Percentiles rank a stretch among this genome's conserved stretches.
These are phyloP conservation scores for Amylocarpus encephaloides DNA, from an alignment of 2,329 filamentous ascomycete genomes.

Conservation along the genomic window DNA sequence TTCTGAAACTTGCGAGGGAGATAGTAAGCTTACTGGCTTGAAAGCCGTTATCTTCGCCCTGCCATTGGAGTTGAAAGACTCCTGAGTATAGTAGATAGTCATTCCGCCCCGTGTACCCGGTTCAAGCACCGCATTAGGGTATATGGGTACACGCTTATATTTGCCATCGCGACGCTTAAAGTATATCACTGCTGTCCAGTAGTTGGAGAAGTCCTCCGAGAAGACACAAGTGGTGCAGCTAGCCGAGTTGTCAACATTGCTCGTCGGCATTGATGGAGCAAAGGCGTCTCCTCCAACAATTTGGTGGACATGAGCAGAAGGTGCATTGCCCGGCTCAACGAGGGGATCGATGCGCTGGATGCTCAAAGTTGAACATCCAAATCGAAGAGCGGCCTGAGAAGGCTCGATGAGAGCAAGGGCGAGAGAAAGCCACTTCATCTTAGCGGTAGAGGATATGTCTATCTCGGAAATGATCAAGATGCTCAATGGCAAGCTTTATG, in stretches of 20 bases:
- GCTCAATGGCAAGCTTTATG: no score
- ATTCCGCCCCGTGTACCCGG: slow-evolving; percentile 29
- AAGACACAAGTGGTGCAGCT: slow-evolving; percentile 32
- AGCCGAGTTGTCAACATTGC: slow-evolving; percentile 24
- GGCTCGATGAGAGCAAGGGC: slow-evolving; percentile 1
- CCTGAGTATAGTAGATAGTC: slow-evolving; percentile 33
- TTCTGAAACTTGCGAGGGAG: background rate
- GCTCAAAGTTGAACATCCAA: slow-evolving; percentile 12
- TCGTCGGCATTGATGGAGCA: slow-evolving; percentile 34
- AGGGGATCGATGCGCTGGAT: slow-evolving; percentile 15
- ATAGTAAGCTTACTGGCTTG: background rate
- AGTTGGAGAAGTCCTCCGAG: slow-evolving; percentile 32
- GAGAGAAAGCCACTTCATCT: slow-evolving; percentile 8
- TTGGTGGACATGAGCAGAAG: slow-evolving; percentile 13
- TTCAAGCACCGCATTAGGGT: slow-evolving; percentile 27
- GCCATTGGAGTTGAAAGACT: slow-evolving; percentile 5
- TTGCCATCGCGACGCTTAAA: slow-evolving; percentile 28
- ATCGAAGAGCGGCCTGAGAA: slow-evolving; percentile 11
- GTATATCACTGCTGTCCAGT: slow-evolving; percentile 31
- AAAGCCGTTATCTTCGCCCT: slow-evolving; percentile 3
- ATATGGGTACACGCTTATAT: slow-evolving; percentile 25
- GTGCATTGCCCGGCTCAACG: slow-evolving; percentile 10
- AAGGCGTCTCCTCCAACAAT: slow-evolving; percentile 31
- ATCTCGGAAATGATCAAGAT: no score
- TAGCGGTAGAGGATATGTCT: slow-evolving; percentile 5